Evolutionary conservation across 1,284 basidiomycete species (phyloP).

Genomic region (Exsudoporus floridanus): DNA sequence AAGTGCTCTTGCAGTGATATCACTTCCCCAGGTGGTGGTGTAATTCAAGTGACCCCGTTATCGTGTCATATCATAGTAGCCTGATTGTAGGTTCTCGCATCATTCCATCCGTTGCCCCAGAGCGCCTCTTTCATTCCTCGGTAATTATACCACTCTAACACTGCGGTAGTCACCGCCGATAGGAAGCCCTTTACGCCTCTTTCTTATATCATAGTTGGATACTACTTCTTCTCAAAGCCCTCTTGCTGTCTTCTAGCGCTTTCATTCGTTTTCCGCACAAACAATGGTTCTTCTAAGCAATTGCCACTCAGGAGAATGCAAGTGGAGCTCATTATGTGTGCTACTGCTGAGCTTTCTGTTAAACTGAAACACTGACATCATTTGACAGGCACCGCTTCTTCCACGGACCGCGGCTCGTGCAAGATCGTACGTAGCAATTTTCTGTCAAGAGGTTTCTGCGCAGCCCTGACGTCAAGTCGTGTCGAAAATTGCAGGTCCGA

Average conservation of each 20-base stretch:
- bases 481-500: background rate
- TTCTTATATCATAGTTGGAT: constrained; percentile 2
- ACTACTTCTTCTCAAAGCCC: constrained; percentile 11
- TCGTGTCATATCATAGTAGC: constrained; percentile 9
- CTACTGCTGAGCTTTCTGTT: constrained; percentile 10
- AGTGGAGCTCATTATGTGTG: constrained; percentile 18
- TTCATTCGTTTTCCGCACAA: background rate
- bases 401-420: constrained; percentile 1
- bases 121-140: constrained; percentile 27
- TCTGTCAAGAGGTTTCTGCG: constrained; percentile 20
- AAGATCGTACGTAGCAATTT: constrained; percentile 6
- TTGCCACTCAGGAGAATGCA: constrained; percentile 3
- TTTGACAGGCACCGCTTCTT: constrained; percentile 24
- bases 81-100: constrained; percentile 12
- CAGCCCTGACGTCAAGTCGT: constrained; percentile 29
- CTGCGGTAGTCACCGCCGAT: constrained; percentile 13
- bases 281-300: constrained; percentile 11
- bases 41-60: constrained; percentile 6
- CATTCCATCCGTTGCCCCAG: constrained; percentile 14
- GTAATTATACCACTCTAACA: constrained; percentile 26
- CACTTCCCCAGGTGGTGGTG: constrained; percentile 16
- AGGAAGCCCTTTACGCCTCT: constrained; percentile 14
- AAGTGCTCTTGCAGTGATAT: constrained; percentile 14
- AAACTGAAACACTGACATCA: constrained; percentile 28
- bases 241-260: constrained; percentile 17